phyloP scores from a whole-genome alignment of 1,284 basidiomycete species.

The Leccinum subrobustum region DNA sequence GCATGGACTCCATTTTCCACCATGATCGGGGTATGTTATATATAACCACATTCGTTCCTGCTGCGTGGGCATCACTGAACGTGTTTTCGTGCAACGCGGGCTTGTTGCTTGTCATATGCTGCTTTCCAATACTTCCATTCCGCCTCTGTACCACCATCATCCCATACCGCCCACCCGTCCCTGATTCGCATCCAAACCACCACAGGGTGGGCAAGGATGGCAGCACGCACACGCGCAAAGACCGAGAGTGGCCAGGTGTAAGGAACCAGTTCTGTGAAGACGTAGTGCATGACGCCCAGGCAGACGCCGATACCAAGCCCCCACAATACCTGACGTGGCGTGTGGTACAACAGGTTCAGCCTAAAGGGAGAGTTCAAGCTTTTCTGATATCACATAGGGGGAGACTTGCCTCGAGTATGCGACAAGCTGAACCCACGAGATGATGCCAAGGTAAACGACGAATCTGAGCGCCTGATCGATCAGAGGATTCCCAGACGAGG shows the following conservation, averaged over 20 bases:
- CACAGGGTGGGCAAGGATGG: slow-evolving; percentile 57
- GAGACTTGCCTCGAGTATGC: slow-evolving; percentile 72
- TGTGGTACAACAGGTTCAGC: slow-evolving; percentile 74
- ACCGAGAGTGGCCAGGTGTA: slow-evolving; percentile 47
- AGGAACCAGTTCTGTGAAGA: slow-evolving; percentile 61
- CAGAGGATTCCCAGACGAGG: slow-evolving; percentile 46
- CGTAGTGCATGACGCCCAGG: slow-evolving; percentile 59
- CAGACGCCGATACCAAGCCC: slow-evolving; percentile 65
- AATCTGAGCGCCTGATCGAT: slow-evolving; percentile 51
- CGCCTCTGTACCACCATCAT: slow-evolving; percentile 63
- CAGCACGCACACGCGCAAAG: slow-evolving; percentile 49
- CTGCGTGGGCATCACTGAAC: slow-evolving; percentile 4
- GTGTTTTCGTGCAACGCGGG: slow-evolving; percentile 15
- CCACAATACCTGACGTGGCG: slow-evolving; percentile 68
- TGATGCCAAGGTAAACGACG: slow-evolving; percentile 50
- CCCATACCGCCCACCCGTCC: slow-evolving; percentile 81
- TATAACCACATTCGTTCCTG: not conserved
- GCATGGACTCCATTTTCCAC: slow-evolving; percentile 7
- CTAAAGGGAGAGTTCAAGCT: slow-evolving; percentile 36
- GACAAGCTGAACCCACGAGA: slow-evolving; percentile 58
- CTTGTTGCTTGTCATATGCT: slow-evolving; percentile 36
- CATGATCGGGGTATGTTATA: slow-evolving; percentile 3
- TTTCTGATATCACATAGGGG: not conserved
- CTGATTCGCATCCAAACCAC: slow-evolving; percentile 67
- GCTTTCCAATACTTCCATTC: slow-evolving; percentile 66